Evolutionary conservation across 1,139 yeast species (phyloP).

Genomic region (Yamadazyma trypodendri): DNA sequence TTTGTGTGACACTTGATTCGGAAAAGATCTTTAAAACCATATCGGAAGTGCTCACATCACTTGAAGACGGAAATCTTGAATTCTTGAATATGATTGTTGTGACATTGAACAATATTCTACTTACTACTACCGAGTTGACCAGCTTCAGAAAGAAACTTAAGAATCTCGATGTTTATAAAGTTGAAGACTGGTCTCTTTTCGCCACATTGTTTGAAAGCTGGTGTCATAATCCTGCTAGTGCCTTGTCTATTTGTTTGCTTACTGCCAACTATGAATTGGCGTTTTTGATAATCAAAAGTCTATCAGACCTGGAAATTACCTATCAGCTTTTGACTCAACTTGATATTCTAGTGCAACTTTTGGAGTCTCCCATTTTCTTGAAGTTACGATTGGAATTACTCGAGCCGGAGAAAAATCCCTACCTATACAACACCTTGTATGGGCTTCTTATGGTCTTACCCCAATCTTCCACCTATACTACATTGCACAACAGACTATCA

Average conservation of each 20-base stretch:
- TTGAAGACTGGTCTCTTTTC: conserved; percentile 72
- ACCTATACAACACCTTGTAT: conserved; percentile 80
- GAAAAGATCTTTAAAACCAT: conserved; percentile 81
- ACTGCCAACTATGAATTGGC: conserved; percentile 92
- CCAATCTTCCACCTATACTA: conserved; percentile 88
- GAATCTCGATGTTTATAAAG: conserved; percentile 40
- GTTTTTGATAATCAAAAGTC: conserved; percentile 69
- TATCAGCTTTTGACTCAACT: conserved; percentile 72
- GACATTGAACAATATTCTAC: conserved; percentile 78
- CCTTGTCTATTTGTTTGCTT: conserved; percentile 77
- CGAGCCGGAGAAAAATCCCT: conserved; percentile 84
- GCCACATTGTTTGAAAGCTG: conserved; percentile 81
- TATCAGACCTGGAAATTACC: conserved; percentile 74
- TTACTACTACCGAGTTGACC: conserved; percentile 83
- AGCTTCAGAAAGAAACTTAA: conserved; percentile 67
- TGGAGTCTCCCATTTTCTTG: conserved; percentile 84
- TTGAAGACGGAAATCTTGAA: conserved; percentile 58
- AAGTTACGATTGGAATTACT: conserved; percentile 81
- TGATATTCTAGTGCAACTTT: conserved; percentile 74
- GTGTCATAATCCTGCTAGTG: conserved; percentile 92
- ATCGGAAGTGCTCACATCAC: conserved; percentile 66
- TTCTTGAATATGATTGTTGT: conserved; percentile 84
- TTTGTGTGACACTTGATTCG: conserved; percentile 78
- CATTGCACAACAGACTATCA: conserved; percentile 72
- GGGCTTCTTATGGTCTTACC: conserved; percentile 94